A percentile compares a stretch with the other conserved stretches of the same genome.
These are phyloP conservation scores for Globisporangium cystogenes DNA, from an alignment of 352 stramenopile species.

Conservation along the genomic window DNA sequence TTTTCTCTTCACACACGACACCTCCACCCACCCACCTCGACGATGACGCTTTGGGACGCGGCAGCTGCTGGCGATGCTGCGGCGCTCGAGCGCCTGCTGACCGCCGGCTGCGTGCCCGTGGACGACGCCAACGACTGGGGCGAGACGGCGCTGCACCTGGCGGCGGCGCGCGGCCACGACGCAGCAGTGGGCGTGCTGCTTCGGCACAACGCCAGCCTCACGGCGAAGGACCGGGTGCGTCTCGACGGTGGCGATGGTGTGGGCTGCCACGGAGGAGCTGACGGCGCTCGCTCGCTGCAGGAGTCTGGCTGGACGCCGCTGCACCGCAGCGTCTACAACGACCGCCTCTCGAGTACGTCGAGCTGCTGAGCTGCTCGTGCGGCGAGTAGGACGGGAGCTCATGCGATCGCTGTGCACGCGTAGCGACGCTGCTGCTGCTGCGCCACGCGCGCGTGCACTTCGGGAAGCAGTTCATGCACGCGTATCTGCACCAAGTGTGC, in stretches of 20 bases:
- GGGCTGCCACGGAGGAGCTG: not conserved
- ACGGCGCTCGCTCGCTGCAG: constrained; percentile 21
- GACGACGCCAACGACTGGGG: constrained; percentile 64
- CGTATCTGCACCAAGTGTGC: constrained; percentile 39
- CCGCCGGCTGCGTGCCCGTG: constrained; percentile 24
- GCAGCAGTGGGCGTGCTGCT: constrained; percentile 50
- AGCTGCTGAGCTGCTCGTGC: not conserved
- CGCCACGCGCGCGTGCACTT: constrained; percentile 46
- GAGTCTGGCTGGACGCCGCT: constrained; percentile 81
- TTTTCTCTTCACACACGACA: not conserved
- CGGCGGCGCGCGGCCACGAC: constrained; percentile 47
- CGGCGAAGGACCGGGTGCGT: constrained; percentile 57
- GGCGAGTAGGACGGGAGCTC: not conserved
- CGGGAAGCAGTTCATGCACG: constrained; percentile 42
- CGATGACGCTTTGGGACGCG: constrained; percentile 7
- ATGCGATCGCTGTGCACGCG: constrained; percentile 14
- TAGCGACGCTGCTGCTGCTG: constrained; percentile 69
- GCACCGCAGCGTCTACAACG: constrained; percentile 67
- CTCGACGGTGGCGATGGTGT: not conserved
- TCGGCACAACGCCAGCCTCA: constrained; percentile 41
- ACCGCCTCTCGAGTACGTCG: constrained; percentile 59
- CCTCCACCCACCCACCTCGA: not conserved
- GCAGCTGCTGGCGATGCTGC: constrained; percentile 1
- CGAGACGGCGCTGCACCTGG: constrained; percentile 73
- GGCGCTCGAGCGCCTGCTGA: constrained; percentile 14